These are phyloP conservation scores for Bidens hawaiensis DNA, from an alignment of 140 eudicot genomes.

Conservation along the genomic window DNA sequence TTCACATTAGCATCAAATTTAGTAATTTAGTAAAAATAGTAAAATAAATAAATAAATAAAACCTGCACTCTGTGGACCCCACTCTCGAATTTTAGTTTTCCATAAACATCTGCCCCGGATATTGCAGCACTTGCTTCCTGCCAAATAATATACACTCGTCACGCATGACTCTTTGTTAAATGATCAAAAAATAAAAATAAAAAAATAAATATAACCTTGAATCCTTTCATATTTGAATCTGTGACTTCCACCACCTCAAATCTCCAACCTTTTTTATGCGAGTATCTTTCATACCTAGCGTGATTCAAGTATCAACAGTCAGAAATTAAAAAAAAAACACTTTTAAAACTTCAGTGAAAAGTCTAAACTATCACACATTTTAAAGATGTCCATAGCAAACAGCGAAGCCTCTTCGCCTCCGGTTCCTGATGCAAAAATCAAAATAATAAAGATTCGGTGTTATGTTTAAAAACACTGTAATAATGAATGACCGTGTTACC, in stretches of 20 bases:
- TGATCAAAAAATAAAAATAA: conserved; percentile 2
- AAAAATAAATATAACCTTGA: conserved; percentile 46
- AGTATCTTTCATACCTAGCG: conserved; percentile 84
- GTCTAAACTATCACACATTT: conserved; percentile 51
- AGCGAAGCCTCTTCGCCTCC: conserved; percentile 99
- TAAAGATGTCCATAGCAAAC: conserved; percentile 92
- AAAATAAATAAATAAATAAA: too few species aligned
- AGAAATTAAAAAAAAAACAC: background rate
- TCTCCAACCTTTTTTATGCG: conserved; percentile 85
- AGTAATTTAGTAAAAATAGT: background rate
- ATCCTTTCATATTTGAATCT: conserved; percentile 85
- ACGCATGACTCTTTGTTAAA: background rate
- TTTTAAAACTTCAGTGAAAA: background rate
- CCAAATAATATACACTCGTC: conserved; percentile 4
- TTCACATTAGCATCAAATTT: conserved; percentile 8
- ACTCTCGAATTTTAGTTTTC: conserved; percentile 96
- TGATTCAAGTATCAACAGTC: conserved; percentile 6
- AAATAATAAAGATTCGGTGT: background rate
- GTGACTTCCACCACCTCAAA: conserved; percentile 82
- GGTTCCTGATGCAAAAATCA: conserved; percentile 54
- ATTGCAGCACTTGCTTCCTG: conserved; percentile 98
- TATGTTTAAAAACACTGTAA: background rate
- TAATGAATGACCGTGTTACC: conserved; percentile 34
- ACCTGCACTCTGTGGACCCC: conserved; percentile 99
- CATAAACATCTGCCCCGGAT: conserved; percentile 86